Evolutionary conservation across 176 grass and related monocot species (phyloP).

Genomic region (Avena eriantha): DNA sequence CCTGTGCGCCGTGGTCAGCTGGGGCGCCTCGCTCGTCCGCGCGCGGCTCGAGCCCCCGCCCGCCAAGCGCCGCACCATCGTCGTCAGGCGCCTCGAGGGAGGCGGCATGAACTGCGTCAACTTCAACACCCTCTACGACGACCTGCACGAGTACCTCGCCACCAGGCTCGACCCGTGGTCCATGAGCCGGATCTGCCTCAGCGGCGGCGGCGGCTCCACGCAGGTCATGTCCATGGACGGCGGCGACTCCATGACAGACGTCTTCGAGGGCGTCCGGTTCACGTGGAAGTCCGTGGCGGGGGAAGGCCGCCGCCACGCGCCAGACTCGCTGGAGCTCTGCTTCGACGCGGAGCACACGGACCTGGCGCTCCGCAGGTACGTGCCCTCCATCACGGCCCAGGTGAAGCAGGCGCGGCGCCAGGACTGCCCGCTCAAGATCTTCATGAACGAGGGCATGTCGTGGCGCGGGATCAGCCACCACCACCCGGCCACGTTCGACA

Average conservation of each 20-base stretch:
- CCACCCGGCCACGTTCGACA: constrained; percentile 49
- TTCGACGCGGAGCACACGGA: constrained; percentile 39
- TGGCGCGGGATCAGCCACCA: constrained; percentile 22
- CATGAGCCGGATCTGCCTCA: constrained; percentile 37
- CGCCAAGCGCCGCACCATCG: constrained; percentile 11
- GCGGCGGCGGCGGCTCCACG: neutral
- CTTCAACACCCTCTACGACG: constrained; percentile 27
- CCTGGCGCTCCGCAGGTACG: constrained; percentile 27
- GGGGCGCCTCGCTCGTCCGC: constrained; percentile 1
- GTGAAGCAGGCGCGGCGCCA: neutral
- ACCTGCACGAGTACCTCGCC: constrained; percentile 35
- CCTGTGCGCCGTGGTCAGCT: constrained; percentile 27
- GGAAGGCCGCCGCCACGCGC: neutral
- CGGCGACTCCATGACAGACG: constrained; percentile 38
- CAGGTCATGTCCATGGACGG: constrained; percentile 31
- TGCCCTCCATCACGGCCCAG: constrained; percentile 26
- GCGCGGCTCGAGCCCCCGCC: neutral
- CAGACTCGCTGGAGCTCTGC: constrained; percentile 28
- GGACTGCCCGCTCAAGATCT: constrained; percentile 41
- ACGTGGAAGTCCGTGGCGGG: constrained; percentile 15
- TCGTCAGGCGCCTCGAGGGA: neutral
- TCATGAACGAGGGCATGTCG: constrained; percentile 17
- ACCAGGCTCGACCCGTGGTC: constrained; percentile 34
- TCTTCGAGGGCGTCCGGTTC: constrained; percentile 48
- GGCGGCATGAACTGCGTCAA: neutral